These are phyloP conservation scores for Suillus lakei DNA, from an alignment of 768 basidiomycete species.

Conservation along the genomic window DNA sequence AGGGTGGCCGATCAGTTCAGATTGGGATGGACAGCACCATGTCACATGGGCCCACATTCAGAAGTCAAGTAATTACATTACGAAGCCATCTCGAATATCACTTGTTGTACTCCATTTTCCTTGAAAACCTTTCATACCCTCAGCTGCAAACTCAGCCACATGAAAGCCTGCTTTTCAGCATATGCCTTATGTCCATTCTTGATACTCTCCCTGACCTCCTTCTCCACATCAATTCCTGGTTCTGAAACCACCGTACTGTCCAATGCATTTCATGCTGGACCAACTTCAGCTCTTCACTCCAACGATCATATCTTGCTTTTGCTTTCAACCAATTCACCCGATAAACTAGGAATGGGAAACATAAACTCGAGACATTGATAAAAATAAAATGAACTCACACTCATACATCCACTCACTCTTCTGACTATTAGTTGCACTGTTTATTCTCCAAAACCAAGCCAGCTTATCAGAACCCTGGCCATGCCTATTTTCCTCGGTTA, in stretches of 20 bases:
- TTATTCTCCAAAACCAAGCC: conserved; percentile 10
- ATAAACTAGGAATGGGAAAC: conserved; percentile 3
- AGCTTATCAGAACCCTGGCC: conserved; percentile 9
- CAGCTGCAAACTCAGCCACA: neutral
- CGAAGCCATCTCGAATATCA: neutral
- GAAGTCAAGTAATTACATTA: neutral
- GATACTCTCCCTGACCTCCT: neutral
- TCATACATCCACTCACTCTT: conserved; percentile 5
- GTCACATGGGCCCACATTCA: too few relatives aligned
- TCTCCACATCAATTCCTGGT: neutral
- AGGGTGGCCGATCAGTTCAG: too few relatives aligned
- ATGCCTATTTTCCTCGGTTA: conserved; percentile 15
- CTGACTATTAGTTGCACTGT: neutral
- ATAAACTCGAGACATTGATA: neutral
- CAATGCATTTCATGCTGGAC: conserved; percentile 25
- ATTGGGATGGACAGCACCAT: too few relatives aligned
- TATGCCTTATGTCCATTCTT: neutral
- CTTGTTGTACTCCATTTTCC: neutral
- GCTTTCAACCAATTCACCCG: conserved; percentile 14
- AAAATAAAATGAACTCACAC: neutral
- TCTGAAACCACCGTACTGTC: conserved; percentile 19
- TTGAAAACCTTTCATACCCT: neutral
- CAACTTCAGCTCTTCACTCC: conserved; percentile 22
- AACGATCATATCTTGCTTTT: conserved; percentile 20
- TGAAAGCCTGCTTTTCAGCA: neutral